Evolutionary conservation across 495 filamentous ascomycete genomes (phyloP).

Genomic region (Penicillium parvum): DNA sequence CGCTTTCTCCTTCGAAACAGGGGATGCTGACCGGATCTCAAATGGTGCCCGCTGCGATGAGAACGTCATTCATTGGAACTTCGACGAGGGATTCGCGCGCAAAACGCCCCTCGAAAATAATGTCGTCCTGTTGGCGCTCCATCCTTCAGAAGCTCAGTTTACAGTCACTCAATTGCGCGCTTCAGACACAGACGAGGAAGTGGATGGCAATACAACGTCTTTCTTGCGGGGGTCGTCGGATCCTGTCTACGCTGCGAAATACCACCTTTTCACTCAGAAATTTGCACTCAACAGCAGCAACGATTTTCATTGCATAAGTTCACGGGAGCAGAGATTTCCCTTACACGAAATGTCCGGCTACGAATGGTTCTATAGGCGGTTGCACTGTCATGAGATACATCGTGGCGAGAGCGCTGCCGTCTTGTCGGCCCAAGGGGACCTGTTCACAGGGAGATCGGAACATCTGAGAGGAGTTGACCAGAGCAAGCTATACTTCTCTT

Average conservation of each 20-base stretch:
- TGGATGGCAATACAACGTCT: too few relatives aligned
- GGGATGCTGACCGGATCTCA: conserved; percentile 14
- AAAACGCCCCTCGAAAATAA: conserved; percentile 1
- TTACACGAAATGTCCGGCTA: not conserved
- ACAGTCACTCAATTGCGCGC: not conserved
- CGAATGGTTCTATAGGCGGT: not conserved
- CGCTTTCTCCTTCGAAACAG: too few relatives aligned
- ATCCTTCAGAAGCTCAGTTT: conserved; percentile 4
- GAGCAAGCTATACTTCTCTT: not conserved
- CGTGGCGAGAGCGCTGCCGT: not conserved
- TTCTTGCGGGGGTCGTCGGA: too few relatives aligned
- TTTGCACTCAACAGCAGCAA: not conserved
- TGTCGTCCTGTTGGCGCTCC: not conserved
- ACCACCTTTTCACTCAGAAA: not conserved
- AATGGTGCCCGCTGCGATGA: conserved; percentile 13
- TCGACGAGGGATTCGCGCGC: conserved; percentile 13
- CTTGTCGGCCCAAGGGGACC: not conserved
- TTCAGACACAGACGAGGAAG: not conserved
- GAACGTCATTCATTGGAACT: conserved; percentile 22
- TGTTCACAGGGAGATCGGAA: too few relatives aligned
- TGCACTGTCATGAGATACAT: not conserved
- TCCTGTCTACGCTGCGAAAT: not conserved
- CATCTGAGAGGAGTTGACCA: too few relatives aligned
- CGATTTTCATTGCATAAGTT: not conserved
- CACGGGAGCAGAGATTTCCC: not conserved